phyloP scores from a whole-genome alignment of 257 asterid genomes.

The Penstemon barbatus region DNA sequence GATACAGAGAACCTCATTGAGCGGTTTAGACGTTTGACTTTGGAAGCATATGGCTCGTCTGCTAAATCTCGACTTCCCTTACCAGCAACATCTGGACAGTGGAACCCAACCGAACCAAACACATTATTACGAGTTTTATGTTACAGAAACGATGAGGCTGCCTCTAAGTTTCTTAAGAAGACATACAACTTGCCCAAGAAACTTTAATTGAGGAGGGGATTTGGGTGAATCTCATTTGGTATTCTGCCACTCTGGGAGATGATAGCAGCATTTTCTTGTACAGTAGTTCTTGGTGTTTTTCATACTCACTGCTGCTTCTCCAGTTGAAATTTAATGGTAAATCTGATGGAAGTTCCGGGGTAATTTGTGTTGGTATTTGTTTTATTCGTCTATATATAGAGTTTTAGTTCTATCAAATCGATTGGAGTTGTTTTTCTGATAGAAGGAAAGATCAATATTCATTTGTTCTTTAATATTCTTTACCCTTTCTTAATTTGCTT shows the following conservation, averaged over 20 bases:
- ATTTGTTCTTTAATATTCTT: slow-evolving; percentile 37
- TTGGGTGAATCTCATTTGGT: neutral
- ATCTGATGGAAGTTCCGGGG: neutral
- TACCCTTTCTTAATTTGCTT: slow-evolving; percentile 15
- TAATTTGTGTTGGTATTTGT: slow-evolving; percentile 18
- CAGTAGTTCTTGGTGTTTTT: slow-evolving; percentile 27
- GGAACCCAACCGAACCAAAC: slow-evolving; percentile 89
- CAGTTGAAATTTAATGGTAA: slow-evolving; percentile 17
- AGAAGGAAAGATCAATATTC: slow-evolving; percentile 24
- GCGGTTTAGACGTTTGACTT: slow-evolving; percentile 57
- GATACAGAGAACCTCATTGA: slow-evolving; percentile 78
- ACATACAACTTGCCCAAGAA: slow-evolving; percentile 89
- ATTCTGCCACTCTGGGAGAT: neutral
- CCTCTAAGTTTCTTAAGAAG: slow-evolving; percentile 88
- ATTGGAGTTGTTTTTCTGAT: slow-evolving; percentile 25
- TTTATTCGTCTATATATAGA: slow-evolving; percentile 28
- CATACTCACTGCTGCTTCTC: slow-evolving; percentile 10
- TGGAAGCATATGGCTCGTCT: slow-evolving; percentile 73
- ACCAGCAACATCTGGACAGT: slow-evolving; percentile 93
- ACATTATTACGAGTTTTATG: slow-evolving; percentile 84
- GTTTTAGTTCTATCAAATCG: slow-evolving; percentile 14
- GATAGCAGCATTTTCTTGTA: slow-evolving; percentile 32
- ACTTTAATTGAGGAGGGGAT: slow-evolving; percentile 31
- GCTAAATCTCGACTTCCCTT: slow-evolving; percentile 84
- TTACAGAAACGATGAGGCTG: slow-evolving; percentile 85